A percentile compares a stretch with the other conserved stretches of the same genome.
These are phyloP conservation scores for Yarrowia porcina DNA, from an alignment of 805 yeast genomes.

Conservation along the genomic window DNA sequence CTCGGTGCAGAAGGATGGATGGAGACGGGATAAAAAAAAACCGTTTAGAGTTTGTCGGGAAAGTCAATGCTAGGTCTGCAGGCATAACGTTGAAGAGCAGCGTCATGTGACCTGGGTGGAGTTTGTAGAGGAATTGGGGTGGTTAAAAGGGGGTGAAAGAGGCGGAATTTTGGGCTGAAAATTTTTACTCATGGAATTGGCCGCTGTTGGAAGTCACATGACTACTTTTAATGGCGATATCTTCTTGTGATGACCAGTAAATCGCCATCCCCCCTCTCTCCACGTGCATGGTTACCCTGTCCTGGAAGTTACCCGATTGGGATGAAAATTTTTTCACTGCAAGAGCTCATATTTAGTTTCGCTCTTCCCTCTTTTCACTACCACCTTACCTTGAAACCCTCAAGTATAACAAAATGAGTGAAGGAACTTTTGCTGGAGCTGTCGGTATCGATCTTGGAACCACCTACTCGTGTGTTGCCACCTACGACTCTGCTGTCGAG, in stretches of 20 bases:
- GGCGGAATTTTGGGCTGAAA: neutral
- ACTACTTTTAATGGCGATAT: neutral
- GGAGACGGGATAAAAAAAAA: neutral
- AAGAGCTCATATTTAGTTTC: conserved; percentile 14
- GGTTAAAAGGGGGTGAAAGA: neutral
- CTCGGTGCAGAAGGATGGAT: neutral
- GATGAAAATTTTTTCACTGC: conserved; percentile 26
- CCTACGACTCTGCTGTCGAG: conserved; percentile 89
- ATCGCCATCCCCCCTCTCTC: neutral
- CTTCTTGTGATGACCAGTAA: no score
- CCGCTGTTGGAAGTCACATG: neutral
- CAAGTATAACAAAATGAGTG: conserved; percentile 37
- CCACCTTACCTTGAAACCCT: conserved; percentile 21
- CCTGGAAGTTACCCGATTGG: conserved; percentile 8
- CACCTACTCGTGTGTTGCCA: conserved; percentile 95
- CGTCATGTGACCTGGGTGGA: neutral
- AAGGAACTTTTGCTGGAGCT: conserved; percentile 99
- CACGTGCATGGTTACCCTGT: conserved; percentile 26
- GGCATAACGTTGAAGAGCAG: conserved; percentile 16
- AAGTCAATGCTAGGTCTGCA: neutral
- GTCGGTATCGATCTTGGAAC: conserved; percentile 99
- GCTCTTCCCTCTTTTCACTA: conserved; percentile 14
- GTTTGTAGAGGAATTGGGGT: no score
- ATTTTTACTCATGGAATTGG: neutral
- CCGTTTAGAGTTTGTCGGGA: neutral